Conservation (phyloP, 2,329 filamentous ascomycete species). For the Stemphylium lycopersici region DNA sequence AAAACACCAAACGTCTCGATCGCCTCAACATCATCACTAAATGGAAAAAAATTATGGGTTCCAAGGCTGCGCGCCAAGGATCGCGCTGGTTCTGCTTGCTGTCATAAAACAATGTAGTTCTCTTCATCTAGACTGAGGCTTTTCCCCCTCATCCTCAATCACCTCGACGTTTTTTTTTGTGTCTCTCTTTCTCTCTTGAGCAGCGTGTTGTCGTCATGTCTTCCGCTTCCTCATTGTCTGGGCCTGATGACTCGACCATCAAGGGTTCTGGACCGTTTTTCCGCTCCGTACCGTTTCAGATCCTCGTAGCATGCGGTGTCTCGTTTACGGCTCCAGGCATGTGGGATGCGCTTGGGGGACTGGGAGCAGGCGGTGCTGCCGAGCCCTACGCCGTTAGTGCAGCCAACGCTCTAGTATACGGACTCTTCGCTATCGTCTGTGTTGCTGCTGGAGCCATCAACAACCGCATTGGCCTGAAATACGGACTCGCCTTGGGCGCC, state of each 20-base stretch:
- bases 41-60: not conserved
- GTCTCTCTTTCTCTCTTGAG: not conserved
- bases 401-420: conserved; percentile 44
- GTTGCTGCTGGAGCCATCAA: conserved; percentile 46
- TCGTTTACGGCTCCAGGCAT: conserved; percentile 45
- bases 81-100: not conserved
- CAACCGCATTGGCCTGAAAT: conserved; percentile 45
- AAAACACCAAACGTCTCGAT: not conserved
- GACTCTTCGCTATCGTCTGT: conserved; percentile 42
- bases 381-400: conserved; percentile 43
- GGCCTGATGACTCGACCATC: conserved; percentile 16
- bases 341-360: conserved; percentile 44
- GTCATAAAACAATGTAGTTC: not conserved
- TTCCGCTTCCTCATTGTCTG: conserved; percentile 10
- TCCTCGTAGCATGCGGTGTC: conserved; percentile 42
- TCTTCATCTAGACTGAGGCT: no score
- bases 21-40: not conserved
- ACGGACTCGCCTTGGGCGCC: conserved; percentile 51
- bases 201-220: conserved; percentile 15
- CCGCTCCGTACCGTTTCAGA: conserved; percentile 43
- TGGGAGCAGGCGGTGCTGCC: conserved; percentile 43
- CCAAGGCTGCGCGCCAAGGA: not conserved
- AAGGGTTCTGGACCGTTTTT: conserved; percentile 31
- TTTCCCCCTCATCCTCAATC: no score
- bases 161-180: not conserved